Evolutionary conservation across 805 yeast genomes (phyloP).

Genomic region (Metschnikowia corniflorae): DNA sequence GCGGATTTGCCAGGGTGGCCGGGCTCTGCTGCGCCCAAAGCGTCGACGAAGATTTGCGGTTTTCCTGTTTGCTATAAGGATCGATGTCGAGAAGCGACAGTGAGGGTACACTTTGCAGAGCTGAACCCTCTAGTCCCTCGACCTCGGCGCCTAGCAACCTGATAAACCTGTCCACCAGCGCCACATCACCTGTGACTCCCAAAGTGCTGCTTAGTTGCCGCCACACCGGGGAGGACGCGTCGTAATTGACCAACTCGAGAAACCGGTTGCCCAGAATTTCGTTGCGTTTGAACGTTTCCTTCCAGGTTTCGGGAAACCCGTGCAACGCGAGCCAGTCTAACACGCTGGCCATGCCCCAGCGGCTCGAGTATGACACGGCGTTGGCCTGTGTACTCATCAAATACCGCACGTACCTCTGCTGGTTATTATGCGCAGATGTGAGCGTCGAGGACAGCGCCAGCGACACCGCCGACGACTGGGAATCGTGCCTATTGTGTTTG

Average conservation of each 20-base stretch:
- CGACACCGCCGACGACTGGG: constrained; percentile 35
- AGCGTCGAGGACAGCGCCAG: constrained; percentile 30
- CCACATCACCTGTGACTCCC: constrained; percentile 42
- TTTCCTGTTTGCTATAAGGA: constrained; percentile 21
- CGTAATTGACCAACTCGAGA: constrained; percentile 64
- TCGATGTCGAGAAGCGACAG: constrained; percentile 3
- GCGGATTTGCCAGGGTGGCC: constrained; percentile 24
- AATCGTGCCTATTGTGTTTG: constrained; percentile 29
- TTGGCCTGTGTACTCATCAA: constrained; percentile 37
- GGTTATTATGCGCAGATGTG: constrained; percentile 25
- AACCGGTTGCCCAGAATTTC: constrained; percentile 62
- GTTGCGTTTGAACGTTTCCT: constrained; percentile 54
- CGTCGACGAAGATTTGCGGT: constrained; percentile 32
- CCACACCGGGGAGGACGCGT: constrained; percentile 45
- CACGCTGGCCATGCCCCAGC: constrained; percentile 74
- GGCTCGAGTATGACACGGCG: constrained; percentile 24
- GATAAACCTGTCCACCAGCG: constrained; percentile 57
- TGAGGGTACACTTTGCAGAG: background rate
- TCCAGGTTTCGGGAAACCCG: constrained; percentile 72
- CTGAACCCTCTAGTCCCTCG: constrained; percentile 13
- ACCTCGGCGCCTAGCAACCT: constrained; percentile 32
- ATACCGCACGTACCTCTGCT: constrained; percentile 40
- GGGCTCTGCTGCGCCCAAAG: constrained; percentile 22
- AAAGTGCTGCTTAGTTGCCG: constrained; percentile 36
- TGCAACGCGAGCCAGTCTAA: constrained; percentile 63